Conservation (phyloP, 2,329 filamentous ascomycete species). For the Sclerotinia minor region DNA sequence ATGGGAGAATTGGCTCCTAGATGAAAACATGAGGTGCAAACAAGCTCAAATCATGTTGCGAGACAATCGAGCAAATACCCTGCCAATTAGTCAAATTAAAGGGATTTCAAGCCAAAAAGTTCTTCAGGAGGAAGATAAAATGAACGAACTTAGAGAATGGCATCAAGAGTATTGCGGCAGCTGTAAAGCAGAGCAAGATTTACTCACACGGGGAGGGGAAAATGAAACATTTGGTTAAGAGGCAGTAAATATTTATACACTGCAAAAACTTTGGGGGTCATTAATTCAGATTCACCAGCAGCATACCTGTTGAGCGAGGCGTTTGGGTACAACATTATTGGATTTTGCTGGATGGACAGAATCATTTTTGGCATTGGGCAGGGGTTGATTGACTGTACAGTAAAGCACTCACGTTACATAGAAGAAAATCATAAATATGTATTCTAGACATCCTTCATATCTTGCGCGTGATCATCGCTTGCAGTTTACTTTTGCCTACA, state of each 20-base stretch:
- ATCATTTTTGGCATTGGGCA: not conserved
- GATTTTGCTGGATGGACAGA: conserved; percentile 12
- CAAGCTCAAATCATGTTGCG: conserved; percentile 54
- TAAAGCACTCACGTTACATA: too few species aligned
- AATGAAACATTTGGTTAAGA: conserved; percentile 35
- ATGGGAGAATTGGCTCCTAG: conserved; percentile 88
- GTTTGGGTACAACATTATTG: conserved; percentile 20
- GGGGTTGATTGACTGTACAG: not conserved
- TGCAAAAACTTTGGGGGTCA: conserved; percentile 2
- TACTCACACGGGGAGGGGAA: conserved; percentile 32
- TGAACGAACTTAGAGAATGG: conserved; percentile 54
- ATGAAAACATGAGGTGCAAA: conserved; percentile 75
- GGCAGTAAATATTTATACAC: conserved; percentile 12
- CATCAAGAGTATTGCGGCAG: conserved; percentile 63
- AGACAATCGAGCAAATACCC: conserved; percentile 36
- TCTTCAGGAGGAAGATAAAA: conserved; percentile 40
- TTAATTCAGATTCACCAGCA: not conserved
- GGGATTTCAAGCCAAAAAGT: conserved; percentile 30
- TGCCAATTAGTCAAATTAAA: conserved; percentile 37
- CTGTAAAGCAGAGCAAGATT: conserved; percentile 47
- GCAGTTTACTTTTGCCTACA: too few species aligned
- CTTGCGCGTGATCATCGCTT: too few species aligned
- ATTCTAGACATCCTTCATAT: too few species aligned
- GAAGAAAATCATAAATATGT: too few species aligned
- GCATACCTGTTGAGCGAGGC: conserved; percentile 23